A percentile compares a stretch with the other conserved stretches of the same genome.
phyloP scores from a whole-genome alignment of 2,329 filamentous ascomycete genomes.

The Monosporascus sp. region DNA sequence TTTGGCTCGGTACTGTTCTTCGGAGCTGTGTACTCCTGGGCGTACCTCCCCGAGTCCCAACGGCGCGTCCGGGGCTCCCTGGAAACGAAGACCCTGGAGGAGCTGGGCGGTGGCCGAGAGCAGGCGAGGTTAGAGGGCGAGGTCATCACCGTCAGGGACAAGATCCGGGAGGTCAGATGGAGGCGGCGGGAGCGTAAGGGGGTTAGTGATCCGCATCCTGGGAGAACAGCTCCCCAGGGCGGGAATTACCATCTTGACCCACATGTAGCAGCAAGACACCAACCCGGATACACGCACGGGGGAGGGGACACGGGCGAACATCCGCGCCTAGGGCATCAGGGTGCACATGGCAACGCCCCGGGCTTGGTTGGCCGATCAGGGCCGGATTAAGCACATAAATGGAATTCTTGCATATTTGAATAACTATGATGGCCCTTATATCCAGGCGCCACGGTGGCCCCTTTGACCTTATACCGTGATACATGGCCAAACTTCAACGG shows the following conservation, averaged over 20 bases:
- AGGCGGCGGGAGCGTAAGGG: constrained; percentile 1
- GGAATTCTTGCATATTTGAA: too few relatives aligned
- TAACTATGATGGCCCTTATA: too few relatives aligned
- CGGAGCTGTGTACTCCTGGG: constrained; percentile 47
- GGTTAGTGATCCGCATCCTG: neutral
- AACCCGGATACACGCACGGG: too few relatives aligned
- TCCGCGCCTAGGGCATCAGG: too few relatives aligned
- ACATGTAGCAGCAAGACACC: too few relatives aligned
- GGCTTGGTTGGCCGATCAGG: too few relatives aligned
- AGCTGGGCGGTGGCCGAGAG: constrained; percentile 43
- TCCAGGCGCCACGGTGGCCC: too few relatives aligned
- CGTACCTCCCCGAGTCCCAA: constrained; percentile 45
- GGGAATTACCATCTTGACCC: neutral
- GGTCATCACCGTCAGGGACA: constrained; percentile 38
- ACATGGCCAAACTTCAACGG: too few relatives aligned
- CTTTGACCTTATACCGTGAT: too few relatives aligned
- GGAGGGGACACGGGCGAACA: too few relatives aligned
- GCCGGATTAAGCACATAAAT: too few relatives aligned
- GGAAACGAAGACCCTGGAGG: constrained; percentile 44
- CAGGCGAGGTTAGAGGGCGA: constrained; percentile 40
- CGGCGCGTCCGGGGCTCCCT: constrained; percentile 33
- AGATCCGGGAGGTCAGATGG: constrained; percentile 16
- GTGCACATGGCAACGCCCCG: too few relatives aligned
- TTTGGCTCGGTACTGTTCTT: constrained; percentile 45
- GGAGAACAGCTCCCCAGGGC: constrained; percentile 11